Conservation (phyloP, 192 early-diverging fungal genomes). For the Backusella morwellensis region DNA sequence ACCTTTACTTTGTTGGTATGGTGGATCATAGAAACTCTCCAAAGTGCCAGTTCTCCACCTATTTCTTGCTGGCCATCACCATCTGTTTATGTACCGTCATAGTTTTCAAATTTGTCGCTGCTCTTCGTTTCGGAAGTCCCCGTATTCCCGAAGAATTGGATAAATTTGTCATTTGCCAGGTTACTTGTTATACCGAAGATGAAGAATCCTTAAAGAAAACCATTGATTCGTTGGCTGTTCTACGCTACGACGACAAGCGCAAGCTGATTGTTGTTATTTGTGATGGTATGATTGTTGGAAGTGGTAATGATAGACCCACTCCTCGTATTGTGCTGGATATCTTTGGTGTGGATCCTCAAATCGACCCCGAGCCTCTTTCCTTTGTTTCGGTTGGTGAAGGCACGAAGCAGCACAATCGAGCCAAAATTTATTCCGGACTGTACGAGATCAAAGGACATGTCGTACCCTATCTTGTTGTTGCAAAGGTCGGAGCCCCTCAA, state of each 20-base stretch:
- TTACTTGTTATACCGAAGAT: slow-evolving; percentile 95
- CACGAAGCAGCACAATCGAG: slow-evolving; percentile 89
- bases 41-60: slow-evolving; percentile 76
- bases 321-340: slow-evolving; percentile 95
- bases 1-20: slow-evolving; percentile 81
- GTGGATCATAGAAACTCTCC: slow-evolving; percentile 82
- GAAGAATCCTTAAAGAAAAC: slow-evolving; percentile 82
- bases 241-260: slow-evolving; percentile 84
- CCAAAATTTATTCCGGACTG: slow-evolving; percentile 92
- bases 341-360: slow-evolving; percentile 76
- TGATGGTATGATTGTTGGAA: slow-evolving; percentile 93
- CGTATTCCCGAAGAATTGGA: slow-evolving; percentile 84
- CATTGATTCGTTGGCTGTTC: slow-evolving; percentile 74
- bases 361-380: slow-evolving; percentile 71
- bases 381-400: slow-evolving; percentile 92
- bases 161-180: slow-evolving; percentile 94
- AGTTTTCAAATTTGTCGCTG: slow-evolving; percentile 72
- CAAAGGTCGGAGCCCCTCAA: slow-evolving; percentile 84
- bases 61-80: slow-evolving; percentile 78
- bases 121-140: slow-evolving; percentile 66
- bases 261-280: slow-evolving; percentile 86
- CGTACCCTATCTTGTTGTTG: slow-evolving; percentile 93
- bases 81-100: slow-evolving; percentile 80
- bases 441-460: slow-evolving; percentile 86
- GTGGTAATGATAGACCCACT: slow-evolving; percentile 95